phyloP scores from a whole-genome alignment of 352 stramenopile genomes.

The Phytophthora ohioensis region DNA sequence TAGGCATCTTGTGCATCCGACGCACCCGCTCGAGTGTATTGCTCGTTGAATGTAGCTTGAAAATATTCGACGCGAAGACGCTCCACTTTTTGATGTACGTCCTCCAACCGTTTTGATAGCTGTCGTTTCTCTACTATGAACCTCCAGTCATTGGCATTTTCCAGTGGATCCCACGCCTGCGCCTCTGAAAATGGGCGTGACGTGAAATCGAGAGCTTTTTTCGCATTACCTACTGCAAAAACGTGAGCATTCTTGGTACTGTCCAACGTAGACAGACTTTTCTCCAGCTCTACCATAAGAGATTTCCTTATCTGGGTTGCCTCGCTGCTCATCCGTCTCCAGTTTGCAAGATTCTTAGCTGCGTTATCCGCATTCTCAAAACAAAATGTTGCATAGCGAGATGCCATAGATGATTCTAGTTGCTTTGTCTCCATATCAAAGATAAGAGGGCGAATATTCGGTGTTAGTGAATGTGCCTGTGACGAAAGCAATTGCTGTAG shows the following conservation, averaged over 20 bases:
- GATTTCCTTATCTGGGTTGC: slow-evolving; percentile 50
- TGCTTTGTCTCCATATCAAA: slow-evolving; percentile 29
- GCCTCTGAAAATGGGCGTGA: slow-evolving; percentile 63
- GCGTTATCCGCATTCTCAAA: slow-evolving; percentile 27
- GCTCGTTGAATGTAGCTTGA: slow-evolving; percentile 68
- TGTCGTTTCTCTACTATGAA: slow-evolving; percentile 72
- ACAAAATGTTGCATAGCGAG: slow-evolving; percentile 37
- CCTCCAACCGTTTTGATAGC: slow-evolving; percentile 50
- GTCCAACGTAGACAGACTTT: slow-evolving; percentile 28
- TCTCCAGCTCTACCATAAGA: slow-evolving; percentile 37
- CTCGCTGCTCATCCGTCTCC: slow-evolving; percentile 50
- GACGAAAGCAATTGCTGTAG: slow-evolving; percentile 53
- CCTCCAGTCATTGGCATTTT: slow-evolving; percentile 85
- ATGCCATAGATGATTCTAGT: slow-evolving; percentile 18
- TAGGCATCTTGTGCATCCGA: slow-evolving; percentile 44
- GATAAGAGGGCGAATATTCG: slow-evolving; percentile 23
- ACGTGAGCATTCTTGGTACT: slow-evolving; percentile 31
- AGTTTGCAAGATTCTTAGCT: slow-evolving; percentile 43
- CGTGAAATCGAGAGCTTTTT: slow-evolving; percentile 60
- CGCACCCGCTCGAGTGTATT: slow-evolving; percentile 48
- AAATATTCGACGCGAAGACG: slow-evolving; percentile 63
- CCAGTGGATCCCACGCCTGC: slow-evolving; percentile 80
- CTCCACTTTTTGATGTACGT: slow-evolving; percentile 48
- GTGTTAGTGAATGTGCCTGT: not conserved
- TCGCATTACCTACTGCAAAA: slow-evolving; percentile 45